Evolutionary conservation across 1,284 basidiomycete genomes (phyloP).

Genomic region (Spongispora temasekensis): DNA sequence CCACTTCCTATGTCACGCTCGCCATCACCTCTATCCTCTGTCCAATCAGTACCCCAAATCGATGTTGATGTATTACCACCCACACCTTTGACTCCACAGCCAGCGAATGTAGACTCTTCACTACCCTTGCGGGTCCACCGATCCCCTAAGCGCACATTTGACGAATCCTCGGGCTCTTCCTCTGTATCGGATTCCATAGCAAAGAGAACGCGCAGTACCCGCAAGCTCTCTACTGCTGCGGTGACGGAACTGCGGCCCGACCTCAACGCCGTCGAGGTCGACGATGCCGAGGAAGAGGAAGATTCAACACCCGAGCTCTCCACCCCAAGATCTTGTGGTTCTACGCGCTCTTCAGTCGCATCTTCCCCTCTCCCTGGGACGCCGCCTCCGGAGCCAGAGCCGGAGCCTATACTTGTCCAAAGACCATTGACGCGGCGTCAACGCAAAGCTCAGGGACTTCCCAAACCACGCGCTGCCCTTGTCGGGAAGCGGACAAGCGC

Average conservation of each 20-base stretch:
- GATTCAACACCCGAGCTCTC: constrained; percentile 48
- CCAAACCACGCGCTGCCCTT: constrained; percentile 45
- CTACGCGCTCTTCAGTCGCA: constrained; percentile 42
- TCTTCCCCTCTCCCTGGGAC: constrained; percentile 39
- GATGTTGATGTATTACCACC: constrained; percentile 33
- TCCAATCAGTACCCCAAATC: constrained; percentile 30
- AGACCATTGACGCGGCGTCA: constrained; percentile 60
- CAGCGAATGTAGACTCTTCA: constrained; percentile 26
- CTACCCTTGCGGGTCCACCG: constrained; percentile 38
- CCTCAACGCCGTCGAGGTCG: constrained; percentile 28
- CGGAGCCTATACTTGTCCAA: constrained; percentile 20
- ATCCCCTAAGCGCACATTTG: constrained; percentile 70
- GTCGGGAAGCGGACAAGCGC: constrained; percentile 37
- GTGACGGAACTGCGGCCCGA: constrained; percentile 21
- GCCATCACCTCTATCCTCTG: constrained; percentile 41
- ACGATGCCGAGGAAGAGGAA: constrained; percentile 38
- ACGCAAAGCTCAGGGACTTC: constrained; percentile 65
- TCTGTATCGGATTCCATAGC: constrained; percentile 45
- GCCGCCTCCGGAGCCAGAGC: constrained; percentile 36
- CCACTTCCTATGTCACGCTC: constrained; percentile 49
- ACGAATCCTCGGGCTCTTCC: constrained; percentile 55
- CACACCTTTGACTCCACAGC: constrained; percentile 23
- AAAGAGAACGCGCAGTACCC: constrained; percentile 43
- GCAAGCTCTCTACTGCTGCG: constrained; percentile 19
- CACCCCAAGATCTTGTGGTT: constrained; percentile 41